Evolutionary conservation across 768 basidiomycete genomes (phyloP).

Genomic region (Termitomyces sp.): DNA sequence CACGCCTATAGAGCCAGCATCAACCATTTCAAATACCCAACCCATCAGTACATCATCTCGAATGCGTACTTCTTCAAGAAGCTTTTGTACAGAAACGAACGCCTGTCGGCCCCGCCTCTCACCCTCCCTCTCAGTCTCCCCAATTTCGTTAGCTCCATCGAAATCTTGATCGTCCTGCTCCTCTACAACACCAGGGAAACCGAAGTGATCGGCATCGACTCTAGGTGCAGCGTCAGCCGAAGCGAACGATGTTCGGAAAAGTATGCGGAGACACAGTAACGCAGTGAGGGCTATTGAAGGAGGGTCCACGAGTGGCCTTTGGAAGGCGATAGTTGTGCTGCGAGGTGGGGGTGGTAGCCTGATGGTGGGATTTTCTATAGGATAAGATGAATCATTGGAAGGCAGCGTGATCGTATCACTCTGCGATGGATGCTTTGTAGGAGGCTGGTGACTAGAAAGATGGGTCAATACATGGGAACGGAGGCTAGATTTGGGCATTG

Average conservation of each 20-base stretch:
- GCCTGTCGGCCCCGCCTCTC: constrained; percentile 70
- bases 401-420: constrained; percentile 74
- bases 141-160: constrained; percentile 45
- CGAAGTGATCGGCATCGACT: constrained; percentile 82
- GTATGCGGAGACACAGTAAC: constrained; percentile 76
- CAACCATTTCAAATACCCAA: constrained; percentile 62
- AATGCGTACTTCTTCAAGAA: constrained; percentile 64
- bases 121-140: constrained; percentile 60
- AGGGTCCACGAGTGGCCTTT: constrained; percentile 58
- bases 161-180: constrained; percentile 68
- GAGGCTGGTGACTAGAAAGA: constrained; percentile 56
- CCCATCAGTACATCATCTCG: constrained; percentile 58
- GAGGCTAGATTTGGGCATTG: constrained; percentile 47
- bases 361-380: constrained; percentile 58
- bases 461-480: constrained; percentile 77
- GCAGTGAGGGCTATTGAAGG: constrained; percentile 77
- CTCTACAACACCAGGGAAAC: constrained; percentile 81
- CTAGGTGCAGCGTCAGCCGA: constrained; percentile 65
- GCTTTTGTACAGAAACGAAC: constrained; percentile 56
- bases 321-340: constrained; percentile 55
- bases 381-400: constrained; percentile 48
- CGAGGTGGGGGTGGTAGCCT: constrained; percentile 74
- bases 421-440: constrained; percentile 63
- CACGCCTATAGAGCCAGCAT: constrained; percentile 33
- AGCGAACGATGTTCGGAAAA: constrained; percentile 79